Conservation (phyloP, 2,329 filamentous ascomycete species). For the Colletotrichum liaoningense region DNA sequence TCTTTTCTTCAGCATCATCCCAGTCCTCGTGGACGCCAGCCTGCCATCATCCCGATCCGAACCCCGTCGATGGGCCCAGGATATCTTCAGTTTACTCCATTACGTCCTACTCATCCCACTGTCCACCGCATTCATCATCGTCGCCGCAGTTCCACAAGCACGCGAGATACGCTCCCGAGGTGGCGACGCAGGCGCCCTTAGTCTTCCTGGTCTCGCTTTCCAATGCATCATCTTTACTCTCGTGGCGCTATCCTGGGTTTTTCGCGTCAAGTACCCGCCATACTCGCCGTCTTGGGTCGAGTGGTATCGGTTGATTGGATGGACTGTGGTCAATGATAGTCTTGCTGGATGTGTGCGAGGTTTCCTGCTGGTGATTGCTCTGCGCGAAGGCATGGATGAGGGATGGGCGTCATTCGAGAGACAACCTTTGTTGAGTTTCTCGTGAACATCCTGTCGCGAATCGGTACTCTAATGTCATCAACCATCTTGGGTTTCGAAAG, state of each 20-base stretch:
- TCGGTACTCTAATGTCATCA: too few relatives aligned
- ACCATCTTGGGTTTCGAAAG: too few relatives aligned
- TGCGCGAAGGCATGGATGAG: neutral
- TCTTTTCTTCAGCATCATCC: neutral
- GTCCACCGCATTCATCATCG: neutral
- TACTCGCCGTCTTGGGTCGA: neutral
- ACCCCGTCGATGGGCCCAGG: neutral
- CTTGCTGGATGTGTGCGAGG: neutral
- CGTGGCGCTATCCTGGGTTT: conserved; percentile 7
- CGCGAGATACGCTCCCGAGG: neutral
- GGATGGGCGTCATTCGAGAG: neutral
- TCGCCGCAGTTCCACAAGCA: neutral
- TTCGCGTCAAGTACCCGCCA: neutral
- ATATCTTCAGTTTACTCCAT: neutral
- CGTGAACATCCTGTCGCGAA: too few relatives aligned
- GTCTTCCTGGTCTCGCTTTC: neutral
- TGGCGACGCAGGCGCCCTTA: neutral
- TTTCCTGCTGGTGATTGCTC: neutral
- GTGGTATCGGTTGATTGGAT: conserved; percentile 24
- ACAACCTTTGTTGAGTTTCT: neutral
- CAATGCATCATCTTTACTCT: conserved; percentile 1
- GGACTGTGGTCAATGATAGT: conserved; percentile 15
- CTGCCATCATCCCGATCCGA: neutral
- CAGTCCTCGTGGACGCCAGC: neutral
- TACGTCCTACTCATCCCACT: neutral